These are phyloP conservation scores for Cymbopogon citratus DNA, from an alignment of 176 grass and related monocot genomes.

Conservation along the genomic window DNA sequence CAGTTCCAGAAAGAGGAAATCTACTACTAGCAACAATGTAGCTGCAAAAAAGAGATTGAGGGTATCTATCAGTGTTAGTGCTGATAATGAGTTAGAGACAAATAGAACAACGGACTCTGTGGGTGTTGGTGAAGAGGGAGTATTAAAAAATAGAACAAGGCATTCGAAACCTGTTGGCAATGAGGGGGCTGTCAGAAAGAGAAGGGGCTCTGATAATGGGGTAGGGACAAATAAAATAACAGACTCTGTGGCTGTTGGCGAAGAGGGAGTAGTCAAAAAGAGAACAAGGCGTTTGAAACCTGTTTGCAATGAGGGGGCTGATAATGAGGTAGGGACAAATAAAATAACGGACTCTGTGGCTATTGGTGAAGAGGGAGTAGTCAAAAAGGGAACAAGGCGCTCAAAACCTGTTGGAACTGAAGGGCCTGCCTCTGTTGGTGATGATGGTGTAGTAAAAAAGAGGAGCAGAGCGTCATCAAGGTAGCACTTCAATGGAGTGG, in stretches of 20 bases:
- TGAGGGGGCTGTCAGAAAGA: not conserved
- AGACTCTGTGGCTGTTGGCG: not conserved
- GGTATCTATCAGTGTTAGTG: conserved; percentile 1
- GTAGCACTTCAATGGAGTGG: conserved; percentile 5
- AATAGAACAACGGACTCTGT: not conserved
- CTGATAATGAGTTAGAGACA: not conserved
- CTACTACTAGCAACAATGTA: conserved; percentile 14
- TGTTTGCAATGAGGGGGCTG: not conserved
- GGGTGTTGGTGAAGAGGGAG: conserved; percentile 3
- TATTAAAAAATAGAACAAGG: not conserved
- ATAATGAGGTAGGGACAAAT: conserved; percentile 1
- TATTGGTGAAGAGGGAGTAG: conserved; percentile 2
- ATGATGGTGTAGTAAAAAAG: not conserved
- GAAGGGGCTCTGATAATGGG: not conserved
- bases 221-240: not conserved
- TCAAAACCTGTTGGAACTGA: not conserved
- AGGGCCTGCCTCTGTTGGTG: not conserved
- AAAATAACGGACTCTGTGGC: not conserved
- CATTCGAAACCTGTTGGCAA: not conserved
- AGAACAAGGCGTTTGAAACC: not conserved
- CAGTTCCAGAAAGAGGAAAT: conserved; percentile 31
- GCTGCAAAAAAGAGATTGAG: conserved; percentile 16
- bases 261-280: conserved; percentile 1
- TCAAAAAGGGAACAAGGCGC: conserved; percentile 14
- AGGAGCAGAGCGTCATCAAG: conserved; percentile 31